phyloP scores from a whole-genome alignment of 306 rosid genomes.

The Geum urbanum region DNA sequence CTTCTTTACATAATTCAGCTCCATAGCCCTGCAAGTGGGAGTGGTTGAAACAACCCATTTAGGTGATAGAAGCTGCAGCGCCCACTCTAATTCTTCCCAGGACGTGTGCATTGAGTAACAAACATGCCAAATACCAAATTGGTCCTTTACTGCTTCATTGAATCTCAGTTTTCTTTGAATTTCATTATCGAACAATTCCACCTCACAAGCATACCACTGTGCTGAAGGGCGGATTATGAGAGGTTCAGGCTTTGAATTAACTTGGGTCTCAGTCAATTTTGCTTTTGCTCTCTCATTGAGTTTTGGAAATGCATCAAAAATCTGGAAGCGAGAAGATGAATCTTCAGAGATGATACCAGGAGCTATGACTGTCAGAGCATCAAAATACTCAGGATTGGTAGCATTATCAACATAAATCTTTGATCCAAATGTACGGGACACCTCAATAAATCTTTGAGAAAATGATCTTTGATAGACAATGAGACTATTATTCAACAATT shows the following conservation, averaged over 20 bases:
- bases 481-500: too few species aligned
- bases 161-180: conserved; percentile 43
- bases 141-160: conserved; percentile 63
- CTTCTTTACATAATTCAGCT: conserved; percentile 60
- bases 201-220: conserved; percentile 77
- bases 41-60: conserved; percentile 90
- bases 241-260: conserved; percentile 46
- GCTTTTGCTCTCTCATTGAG: conserved; percentile 51
- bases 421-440: conserved; percentile 65
- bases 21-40: conserved; percentile 71
- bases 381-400: conserved; percentile 45
- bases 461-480: too few species aligned
- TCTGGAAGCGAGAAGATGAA: conserved; percentile 59
- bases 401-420: conserved; percentile 61
- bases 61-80: conserved; percentile 70
- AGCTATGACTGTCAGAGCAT: conserved; percentile 39
- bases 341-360: conserved; percentile 68
- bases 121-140: conserved; percentile 80
- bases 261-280: conserved; percentile 48
- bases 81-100: conserved; percentile 79
- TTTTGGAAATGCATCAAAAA: conserved; percentile 62
- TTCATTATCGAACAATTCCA: conserved; percentile 32
- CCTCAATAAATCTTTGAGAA: conserved; percentile 40
- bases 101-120: conserved; percentile 83
- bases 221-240: conserved; percentile 73